Evolutionary conservation across 2,329 filamentous ascomycete species (phyloP), one percentile per base, ranked within the genome.

Genomic region (Pezicula neosporulosa): DNA sequence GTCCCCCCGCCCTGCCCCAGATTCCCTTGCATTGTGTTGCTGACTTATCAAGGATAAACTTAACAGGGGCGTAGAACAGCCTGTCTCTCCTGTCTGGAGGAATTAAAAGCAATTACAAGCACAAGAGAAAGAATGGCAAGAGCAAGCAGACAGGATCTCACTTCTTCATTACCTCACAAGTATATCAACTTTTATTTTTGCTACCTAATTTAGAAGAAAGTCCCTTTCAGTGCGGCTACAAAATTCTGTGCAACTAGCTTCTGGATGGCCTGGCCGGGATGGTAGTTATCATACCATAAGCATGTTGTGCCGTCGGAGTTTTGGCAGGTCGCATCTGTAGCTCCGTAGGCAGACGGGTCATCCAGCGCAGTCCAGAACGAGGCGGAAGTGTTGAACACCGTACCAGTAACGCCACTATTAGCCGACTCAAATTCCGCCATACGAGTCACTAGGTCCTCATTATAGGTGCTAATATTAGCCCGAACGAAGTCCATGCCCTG

Each of bases 281-380:
- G 57, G 48, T 55, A 50, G 43, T 55, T 43, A 51, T 60, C 54
- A 3, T 21, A 60, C 58, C 56, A 60, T 18, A 60, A 47, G 53
- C 58, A 60, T 12, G 46, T 49, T 1, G 47, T 51, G 9, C 58
- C 58, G 57, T 60, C 56, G 12, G 42, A 27, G 49, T 60, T 52
- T 13, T 39, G 53, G 44, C 56, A 60, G 12, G 50, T 55, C 9
- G 56, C 49, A 45, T 58, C 39, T 13, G 24, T 43, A 6, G 56
- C 56, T n/a, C 56, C 56, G 49, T 57, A 58, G 3, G 28, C 37
- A n/a, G 42, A 48, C 18, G 55, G 55, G 28, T 48, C 47, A 12
- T 35, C 36, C 6, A 55, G 12, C n/a, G 18, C 42, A 28, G 42
- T 44, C 27, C 19, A 44, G 42, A 44, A 44, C 19, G 42, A 44